Base-by-base conservation (phyloP, 768 basidiomycete species). In the Russula sp. region DNA sequence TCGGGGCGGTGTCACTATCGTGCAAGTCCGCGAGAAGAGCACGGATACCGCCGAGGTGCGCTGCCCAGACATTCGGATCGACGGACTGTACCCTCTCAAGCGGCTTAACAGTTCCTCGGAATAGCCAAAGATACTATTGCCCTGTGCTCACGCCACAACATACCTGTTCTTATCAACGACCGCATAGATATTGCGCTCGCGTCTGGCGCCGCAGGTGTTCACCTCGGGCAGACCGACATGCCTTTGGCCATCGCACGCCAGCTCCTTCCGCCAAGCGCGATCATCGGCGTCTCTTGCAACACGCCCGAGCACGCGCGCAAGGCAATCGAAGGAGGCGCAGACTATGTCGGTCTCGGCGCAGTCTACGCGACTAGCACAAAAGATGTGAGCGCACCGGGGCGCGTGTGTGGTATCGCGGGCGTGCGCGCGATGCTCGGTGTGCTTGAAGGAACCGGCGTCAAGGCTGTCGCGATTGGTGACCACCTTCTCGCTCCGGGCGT, bases 201-300 rank as follows among this genome's bases (percentile, higher is more conserved):
- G 7, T 76, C 91, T 22, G 77, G 82, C 49, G 87, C 87, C 3
- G 81, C 82, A 50, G 94, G 94, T 16, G 85, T 96, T 11, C 95
- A 98, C 71, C 77, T 97, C 49, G 95, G 95, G 6, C 95, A 97
- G 75, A 81, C 83, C 0, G 94, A 96, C 72, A 89, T 92, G 82
- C 83, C 89, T 2, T 78, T 89, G 11, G 70, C 78, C 47, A 71
- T 83, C 48, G 93, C 87, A 3, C 84, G 87, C 31, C 71, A 71
- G 13, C 77, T 97, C 2, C 79, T 98, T 3, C 91, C 91, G 0
- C 70, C 78, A 1, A 82, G 80, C 9, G 76, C 85, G 0, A 81
- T 96, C 67, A 84, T 98, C 37, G 95, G 95, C 1, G 81, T 94
- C 11, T 89, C 88, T 16, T 90, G 89, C 70, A 85, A 86, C 66